phyloP scores from a whole-genome alignment of 2,329 filamentous ascomycete species.

The Botrytis byssoidea region DNA sequence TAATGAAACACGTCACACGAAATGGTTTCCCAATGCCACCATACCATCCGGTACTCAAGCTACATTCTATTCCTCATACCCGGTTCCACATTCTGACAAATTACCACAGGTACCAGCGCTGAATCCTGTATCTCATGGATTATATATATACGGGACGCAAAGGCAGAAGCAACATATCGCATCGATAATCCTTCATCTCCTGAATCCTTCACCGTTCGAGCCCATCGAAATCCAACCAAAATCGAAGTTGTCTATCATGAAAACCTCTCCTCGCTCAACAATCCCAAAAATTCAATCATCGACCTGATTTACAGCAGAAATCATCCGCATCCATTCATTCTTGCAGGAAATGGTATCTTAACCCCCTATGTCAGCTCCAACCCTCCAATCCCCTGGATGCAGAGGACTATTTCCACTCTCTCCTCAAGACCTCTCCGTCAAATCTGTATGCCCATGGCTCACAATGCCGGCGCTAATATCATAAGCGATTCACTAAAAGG shows the following conservation, averaged over 20 bases:
- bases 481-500: constrained; percentile 19
- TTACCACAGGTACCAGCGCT: not conserved
- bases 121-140: constrained; percentile 28
- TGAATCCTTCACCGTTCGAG: constrained; percentile 28
- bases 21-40: constrained; percentile 22
- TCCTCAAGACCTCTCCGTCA: constrained; percentile 26
- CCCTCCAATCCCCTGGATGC: constrained; percentile 31
- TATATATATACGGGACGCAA: constrained; percentile 24
- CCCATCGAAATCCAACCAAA: constrained; percentile 18
- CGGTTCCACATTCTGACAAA: not conserved
- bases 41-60: constrained; percentile 22
- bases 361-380: constrained; percentile 26
- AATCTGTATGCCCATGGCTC: constrained; percentile 28
- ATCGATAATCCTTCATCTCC: constrained; percentile 23
- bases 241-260: constrained; percentile 28
- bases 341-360: constrained; percentile 25
- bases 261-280: constrained; percentile 26
- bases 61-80: not conserved
- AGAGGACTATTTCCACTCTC: constrained; percentile 27
- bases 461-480: constrained; percentile 29
- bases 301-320: constrained; percentile 24
- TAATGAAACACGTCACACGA: constrained; percentile 27
- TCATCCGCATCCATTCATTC: constrained; percentile 28
- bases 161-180: constrained; percentile 30
- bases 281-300: constrained; percentile 26